Evolutionary conservation across 176 grass and related monocot genomes (phyloP).

Genomic region (Cocos nucifera): DNA sequence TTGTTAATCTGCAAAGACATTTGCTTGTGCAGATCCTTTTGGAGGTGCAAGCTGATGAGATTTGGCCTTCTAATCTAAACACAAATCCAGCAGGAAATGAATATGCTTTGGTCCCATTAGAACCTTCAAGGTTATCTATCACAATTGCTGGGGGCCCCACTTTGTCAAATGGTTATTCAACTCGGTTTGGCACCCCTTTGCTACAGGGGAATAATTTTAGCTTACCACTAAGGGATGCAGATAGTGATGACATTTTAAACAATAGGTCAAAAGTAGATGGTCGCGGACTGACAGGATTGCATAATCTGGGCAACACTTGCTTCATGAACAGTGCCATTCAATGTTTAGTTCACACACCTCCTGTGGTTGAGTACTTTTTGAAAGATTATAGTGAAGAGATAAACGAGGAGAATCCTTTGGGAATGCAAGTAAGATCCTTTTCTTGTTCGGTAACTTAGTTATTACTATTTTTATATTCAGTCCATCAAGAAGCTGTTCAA

Average conservation of each 20-base stretch:
- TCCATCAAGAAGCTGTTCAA: too few species aligned
- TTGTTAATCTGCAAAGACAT: too few species aligned
- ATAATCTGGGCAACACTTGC: slow-evolving; percentile 98
- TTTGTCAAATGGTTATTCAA: slow-evolving; percentile 66
- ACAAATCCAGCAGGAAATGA: slow-evolving; percentile 57
- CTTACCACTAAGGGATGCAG: slow-evolving; percentile 34
- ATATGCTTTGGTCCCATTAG: slow-evolving; percentile 68
- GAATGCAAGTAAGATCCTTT: slow-evolving; percentile 60
- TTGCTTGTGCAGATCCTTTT: slow-evolving; percentile 52
- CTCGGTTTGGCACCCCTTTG: slow-evolving; percentile 50
- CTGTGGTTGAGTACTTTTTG: slow-evolving; percentile 80
- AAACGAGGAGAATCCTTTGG: slow-evolving; percentile 95
- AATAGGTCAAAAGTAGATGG: slow-evolving; percentile 52
- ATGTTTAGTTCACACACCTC: slow-evolving; percentile 86
- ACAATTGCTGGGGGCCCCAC: slow-evolving; percentile 82
- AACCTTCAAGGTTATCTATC: slow-evolving; percentile 68
- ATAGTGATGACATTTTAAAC: slow-evolving; percentile 39
- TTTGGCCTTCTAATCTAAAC: slow-evolving; percentile 23
- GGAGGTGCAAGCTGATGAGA: slow-evolving; percentile 40
- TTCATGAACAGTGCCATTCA: slow-evolving; percentile 99
- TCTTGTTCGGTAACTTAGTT: background rate
- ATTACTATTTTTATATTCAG: too few species aligned
- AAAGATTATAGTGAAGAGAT: slow-evolving; percentile 78
- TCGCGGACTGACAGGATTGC: slow-evolving; percentile 72
- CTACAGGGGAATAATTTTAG: slow-evolving; percentile 54